Evolutionary conservation across 2,329 filamentous ascomycete species (phyloP).

Genomic region (Alternaria conjuncta): DNA sequence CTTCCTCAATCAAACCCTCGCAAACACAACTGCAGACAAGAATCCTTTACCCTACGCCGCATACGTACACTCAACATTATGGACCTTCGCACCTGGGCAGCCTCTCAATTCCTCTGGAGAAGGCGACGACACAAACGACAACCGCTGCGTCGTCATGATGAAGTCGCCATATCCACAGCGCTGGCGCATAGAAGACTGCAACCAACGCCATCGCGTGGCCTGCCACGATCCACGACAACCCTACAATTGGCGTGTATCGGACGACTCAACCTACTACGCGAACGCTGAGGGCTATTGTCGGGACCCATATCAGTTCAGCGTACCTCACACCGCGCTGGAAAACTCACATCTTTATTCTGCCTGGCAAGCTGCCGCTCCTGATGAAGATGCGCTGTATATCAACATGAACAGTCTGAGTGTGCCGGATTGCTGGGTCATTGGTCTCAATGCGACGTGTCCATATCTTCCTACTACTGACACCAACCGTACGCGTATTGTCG

Average conservation of each 20-base stretch:
- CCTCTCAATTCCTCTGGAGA: constrained; percentile 56
- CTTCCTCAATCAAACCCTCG: constrained; percentile 63
- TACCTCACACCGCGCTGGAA: constrained; percentile 68
- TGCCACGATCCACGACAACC: constrained; percentile 63
- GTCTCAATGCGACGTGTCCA: constrained; percentile 63
- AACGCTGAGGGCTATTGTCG: constrained; percentile 57
- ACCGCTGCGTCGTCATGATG: constrained; percentile 64
- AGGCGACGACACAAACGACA: constrained; percentile 26
- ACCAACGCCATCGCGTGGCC: constrained; percentile 57
- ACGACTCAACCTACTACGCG: constrained; percentile 51
- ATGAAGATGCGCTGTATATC: constrained; percentile 56
- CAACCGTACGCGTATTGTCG: constrained; percentile 56
- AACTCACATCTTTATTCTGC: constrained; percentile 62
- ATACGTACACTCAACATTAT: constrained; percentile 60
- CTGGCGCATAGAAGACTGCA: constrained; percentile 66
- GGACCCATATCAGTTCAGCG: constrained; percentile 57
- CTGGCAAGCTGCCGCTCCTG: constrained; percentile 14
- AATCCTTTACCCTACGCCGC: constrained; percentile 58
- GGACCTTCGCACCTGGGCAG: constrained; percentile 66
- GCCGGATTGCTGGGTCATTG: constrained; percentile 65
- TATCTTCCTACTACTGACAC: constrained; percentile 57
- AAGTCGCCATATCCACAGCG: constrained; percentile 54
- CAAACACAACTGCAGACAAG: constrained; percentile 58
- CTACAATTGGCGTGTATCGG: constrained; percentile 64
- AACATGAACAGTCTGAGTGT: constrained; percentile 67